Conservation (phyloP, 2,329 filamentous ascomycete species). For the Pyricularia pennisetigena region DNA sequence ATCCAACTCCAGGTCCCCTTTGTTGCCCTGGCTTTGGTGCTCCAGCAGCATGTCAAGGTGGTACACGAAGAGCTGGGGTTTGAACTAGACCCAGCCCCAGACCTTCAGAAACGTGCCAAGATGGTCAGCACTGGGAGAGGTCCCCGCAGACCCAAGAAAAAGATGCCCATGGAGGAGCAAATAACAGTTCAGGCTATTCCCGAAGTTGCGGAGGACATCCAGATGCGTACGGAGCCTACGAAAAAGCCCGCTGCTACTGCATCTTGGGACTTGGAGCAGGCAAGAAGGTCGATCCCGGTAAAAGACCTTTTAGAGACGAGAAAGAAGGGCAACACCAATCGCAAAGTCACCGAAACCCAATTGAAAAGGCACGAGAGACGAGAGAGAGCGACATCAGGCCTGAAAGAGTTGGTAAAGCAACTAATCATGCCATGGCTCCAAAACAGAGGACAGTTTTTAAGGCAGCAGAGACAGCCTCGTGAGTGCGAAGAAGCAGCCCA, state of each 20-base stretch:
- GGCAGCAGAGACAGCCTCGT: neutral
- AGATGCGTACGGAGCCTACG: neutral
- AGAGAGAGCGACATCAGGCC: neutral
- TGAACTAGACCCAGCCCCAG: neutral
- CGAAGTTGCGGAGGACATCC: neutral
- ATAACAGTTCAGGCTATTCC: neutral
- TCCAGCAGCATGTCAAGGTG: neutral
- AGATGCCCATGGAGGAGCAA: neutral
- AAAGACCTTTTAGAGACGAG: neutral
- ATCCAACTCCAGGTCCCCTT: neutral
- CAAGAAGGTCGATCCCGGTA: neutral
- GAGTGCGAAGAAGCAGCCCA: neutral
- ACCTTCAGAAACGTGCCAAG: neutral
- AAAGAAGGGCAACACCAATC: neutral
- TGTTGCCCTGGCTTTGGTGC: neutral
- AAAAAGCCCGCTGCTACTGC: neutral
- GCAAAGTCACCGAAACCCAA: neutral
- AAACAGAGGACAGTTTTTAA: neutral
- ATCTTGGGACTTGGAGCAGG: neutral
- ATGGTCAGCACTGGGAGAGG: neutral
- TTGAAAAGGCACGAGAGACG: neutral
- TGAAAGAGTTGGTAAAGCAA: neutral
- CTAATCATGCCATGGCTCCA: neutral
- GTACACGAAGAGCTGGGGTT: neutral
- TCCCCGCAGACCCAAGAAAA: neutral